Evolutionary conservation across 2,329 filamentous ascomycete species (phyloP).

Genomic region (Penicillium fuscoglaucum): DNA sequence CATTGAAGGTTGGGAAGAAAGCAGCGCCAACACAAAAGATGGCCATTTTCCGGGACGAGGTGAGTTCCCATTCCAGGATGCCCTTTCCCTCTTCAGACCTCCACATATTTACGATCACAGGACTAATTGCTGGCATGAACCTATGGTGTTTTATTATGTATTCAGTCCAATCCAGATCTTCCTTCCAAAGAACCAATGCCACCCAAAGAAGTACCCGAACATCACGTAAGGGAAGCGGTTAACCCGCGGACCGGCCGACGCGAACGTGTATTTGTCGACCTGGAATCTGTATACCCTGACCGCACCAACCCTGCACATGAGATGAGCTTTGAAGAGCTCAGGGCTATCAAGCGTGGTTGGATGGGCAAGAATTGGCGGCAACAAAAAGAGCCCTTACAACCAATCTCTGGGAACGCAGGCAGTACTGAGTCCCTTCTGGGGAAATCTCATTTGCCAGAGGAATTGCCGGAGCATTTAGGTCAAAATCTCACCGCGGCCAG

Average conservation of each 20-base stretch:
- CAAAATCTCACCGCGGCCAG: constrained; percentile 35
- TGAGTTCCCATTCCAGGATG: constrained; percentile 59
- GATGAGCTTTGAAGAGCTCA: constrained; percentile 87
- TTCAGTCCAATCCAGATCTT: constrained; percentile 49
- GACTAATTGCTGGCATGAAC: constrained; percentile 75
- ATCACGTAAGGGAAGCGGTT: constrained; percentile 74
- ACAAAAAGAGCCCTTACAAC: constrained; percentile 55
- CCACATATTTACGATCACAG: constrained; percentile 86
- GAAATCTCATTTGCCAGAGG: constrained; percentile 24
- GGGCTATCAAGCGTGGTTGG: constrained; percentile 74
- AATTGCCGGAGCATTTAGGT: constrained; percentile 33
- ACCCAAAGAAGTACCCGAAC: constrained; percentile 64
- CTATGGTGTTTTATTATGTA: constrained; percentile 50
- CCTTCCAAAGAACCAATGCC: constrained; percentile 39
- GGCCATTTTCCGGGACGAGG: constrained; percentile 91
- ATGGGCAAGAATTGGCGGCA: constrained; percentile 55
- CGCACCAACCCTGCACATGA: constrained; percentile 70
- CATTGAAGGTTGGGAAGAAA: constrained; percentile 81
- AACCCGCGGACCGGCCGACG: constrained; percentile 80
- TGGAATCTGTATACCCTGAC: constrained; percentile 81
- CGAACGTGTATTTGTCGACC: constrained; percentile 83
- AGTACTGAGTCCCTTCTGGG: constrained; percentile 20
- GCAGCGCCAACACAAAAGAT: constrained; percentile 76
- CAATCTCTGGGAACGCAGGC: constrained; percentile 46
- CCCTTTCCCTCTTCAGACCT: constrained; percentile 42